These are phyloP conservation scores for Dillenia suffruticosa DNA, from an alignment of 164 flowering plant species.

Conservation along the genomic window DNA sequence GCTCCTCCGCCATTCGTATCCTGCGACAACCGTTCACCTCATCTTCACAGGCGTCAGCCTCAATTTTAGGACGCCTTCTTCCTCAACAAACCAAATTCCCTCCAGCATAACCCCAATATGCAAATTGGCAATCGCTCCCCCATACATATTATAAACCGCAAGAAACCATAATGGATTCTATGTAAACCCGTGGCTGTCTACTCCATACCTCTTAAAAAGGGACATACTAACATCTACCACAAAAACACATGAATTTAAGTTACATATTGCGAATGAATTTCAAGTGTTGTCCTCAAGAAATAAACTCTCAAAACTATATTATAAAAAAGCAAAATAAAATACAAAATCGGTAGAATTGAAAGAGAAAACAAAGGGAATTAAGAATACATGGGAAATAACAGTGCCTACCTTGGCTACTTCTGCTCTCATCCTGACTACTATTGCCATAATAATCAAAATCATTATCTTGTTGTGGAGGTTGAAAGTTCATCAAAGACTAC, in stretches of 20 bases:
- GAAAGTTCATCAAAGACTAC: conserved; percentile 82
- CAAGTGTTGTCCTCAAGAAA: too few species aligned
- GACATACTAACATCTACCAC: too few species aligned
- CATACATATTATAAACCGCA: conserved; percentile 33
- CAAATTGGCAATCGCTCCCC: conserved; percentile 25
- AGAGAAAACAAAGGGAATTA: background rate
- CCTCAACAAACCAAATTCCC: conserved; percentile 29
- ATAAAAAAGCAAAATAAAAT: too few species aligned
- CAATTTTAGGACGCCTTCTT: conserved; percentile 30
- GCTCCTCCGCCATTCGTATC: conserved; percentile 64
- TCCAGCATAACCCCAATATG: conserved; percentile 42
- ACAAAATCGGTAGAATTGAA: conserved; percentile 1
- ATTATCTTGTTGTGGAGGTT: conserved; percentile 71
- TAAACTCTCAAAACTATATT: too few species aligned
- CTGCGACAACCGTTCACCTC: conserved; percentile 37
- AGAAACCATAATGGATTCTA: conserved; percentile 6
- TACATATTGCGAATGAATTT: too few species aligned
- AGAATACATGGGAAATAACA: conserved; percentile 4
- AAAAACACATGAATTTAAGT: too few species aligned
- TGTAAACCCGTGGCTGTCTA: conserved; percentile 5
- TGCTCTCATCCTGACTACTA: conserved; percentile 91
- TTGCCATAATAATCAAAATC: conserved; percentile 69
- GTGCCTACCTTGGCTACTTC: conserved; percentile 70
- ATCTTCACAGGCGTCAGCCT: conserved; percentile 38
- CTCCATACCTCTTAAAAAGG: background rate